phyloP scores from a whole-genome alignment of 2,329 filamentous ascomycete genomes.

The Aspergillus puulaauensis region DNA sequence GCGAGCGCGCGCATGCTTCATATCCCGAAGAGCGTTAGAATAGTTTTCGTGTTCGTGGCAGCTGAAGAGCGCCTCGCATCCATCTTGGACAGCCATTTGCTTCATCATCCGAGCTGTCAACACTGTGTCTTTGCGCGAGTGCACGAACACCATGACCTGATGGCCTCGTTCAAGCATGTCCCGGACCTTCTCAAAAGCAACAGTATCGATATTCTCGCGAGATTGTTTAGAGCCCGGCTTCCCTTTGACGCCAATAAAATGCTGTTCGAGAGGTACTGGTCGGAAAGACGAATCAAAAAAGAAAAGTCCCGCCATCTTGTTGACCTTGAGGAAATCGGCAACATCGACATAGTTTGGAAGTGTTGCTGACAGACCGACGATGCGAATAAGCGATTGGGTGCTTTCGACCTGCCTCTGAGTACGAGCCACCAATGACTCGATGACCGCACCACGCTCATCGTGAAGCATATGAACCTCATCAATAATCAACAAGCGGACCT shows the following conservation, averaged over 20 bases:
- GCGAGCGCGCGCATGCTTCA: constrained; percentile 79
- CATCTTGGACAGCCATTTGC: constrained; percentile 80
- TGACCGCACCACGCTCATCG: constrained; percentile 90
- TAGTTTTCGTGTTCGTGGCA: constrained; percentile 76
- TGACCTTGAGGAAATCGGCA: constrained; percentile 94
- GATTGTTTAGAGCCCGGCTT: constrained; percentile 79
- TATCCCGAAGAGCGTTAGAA: constrained; percentile 74
- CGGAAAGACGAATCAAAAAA: constrained; percentile 97
- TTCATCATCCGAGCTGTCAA: constrained; percentile 81
- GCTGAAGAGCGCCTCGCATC: constrained; percentile 79
- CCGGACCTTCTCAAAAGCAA: constrained; percentile 89
- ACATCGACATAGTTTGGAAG: constrained; percentile 96
- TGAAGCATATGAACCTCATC: constrained; percentile 99
- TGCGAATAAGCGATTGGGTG: constrained; percentile 94
- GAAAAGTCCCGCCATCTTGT: constrained; percentile 87
- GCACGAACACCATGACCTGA: constrained; percentile 99
- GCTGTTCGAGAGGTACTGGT: constrained; percentile 92
- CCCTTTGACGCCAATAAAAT: constrained; percentile 91
- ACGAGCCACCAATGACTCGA: constrained; percentile 92
- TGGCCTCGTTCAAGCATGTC: constrained; percentile 92
- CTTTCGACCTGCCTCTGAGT: constrained; percentile 97
- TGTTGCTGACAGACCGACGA: constrained; percentile 92
- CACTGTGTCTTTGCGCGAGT: constrained; percentile 91
- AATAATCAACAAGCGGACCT: constrained; percentile 92
- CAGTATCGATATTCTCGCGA: constrained; percentile 82